A percentile compares a stretch with the other conserved stretches of the same genome.
phyloP scores from a whole-genome alignment of 805 yeast genomes.

The Trichomonascus vanleenenianus region DNA sequence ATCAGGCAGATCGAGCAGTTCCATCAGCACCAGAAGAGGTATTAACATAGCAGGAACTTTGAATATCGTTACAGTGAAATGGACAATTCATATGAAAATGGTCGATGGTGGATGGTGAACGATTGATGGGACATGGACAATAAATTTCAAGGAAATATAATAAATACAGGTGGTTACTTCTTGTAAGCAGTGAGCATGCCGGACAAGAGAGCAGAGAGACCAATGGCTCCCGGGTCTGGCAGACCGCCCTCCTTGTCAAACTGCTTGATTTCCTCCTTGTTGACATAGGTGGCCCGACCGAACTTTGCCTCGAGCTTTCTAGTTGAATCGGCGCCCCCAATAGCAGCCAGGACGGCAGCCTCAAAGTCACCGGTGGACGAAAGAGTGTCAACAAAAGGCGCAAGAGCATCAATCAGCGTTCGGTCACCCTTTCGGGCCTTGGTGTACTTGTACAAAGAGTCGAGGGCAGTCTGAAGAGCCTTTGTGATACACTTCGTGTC shows the following conservation, averaged over 20 bases:
- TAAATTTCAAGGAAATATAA: too few species aligned
- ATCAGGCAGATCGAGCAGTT: too few species aligned
- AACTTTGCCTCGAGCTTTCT: slow-evolving; percentile 71
- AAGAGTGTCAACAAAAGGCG: slow-evolving; percentile 72
- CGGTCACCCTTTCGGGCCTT: slow-evolving; percentile 85
- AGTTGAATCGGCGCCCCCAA: slow-evolving; percentile 69
- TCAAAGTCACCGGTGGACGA: slow-evolving; percentile 41
- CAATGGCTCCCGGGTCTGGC: slow-evolving; percentile 95
- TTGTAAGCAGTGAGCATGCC: slow-evolving; percentile 27
- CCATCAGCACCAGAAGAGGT: background rate
- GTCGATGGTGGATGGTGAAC: too few species aligned
- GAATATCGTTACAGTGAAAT: background rate
- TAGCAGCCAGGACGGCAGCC: slow-evolving; percentile 55
- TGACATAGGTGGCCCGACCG: slow-evolving; percentile 90
- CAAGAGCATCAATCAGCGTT: slow-evolving; percentile 80
- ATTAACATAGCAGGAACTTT: background rate
- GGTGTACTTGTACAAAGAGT: slow-evolving; percentile 75
- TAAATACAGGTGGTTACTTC: background rate
- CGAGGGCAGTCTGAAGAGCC: slow-evolving; percentile 46
- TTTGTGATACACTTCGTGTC: slow-evolving; percentile 21
- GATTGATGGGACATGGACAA: too few species aligned
- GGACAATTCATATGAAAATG: too few species aligned
- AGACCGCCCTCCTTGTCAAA: slow-evolving; percentile 41
- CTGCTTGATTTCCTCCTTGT: slow-evolving; percentile 46
- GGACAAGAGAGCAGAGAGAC: slow-evolving; percentile 54